Percentiles rank a stretch among this genome's conserved stretches.
Evolutionary conservation across 2,329 filamentous ascomycete genomes (phyloP).

Genomic region (Pyricularia pennisetigena): DNA sequence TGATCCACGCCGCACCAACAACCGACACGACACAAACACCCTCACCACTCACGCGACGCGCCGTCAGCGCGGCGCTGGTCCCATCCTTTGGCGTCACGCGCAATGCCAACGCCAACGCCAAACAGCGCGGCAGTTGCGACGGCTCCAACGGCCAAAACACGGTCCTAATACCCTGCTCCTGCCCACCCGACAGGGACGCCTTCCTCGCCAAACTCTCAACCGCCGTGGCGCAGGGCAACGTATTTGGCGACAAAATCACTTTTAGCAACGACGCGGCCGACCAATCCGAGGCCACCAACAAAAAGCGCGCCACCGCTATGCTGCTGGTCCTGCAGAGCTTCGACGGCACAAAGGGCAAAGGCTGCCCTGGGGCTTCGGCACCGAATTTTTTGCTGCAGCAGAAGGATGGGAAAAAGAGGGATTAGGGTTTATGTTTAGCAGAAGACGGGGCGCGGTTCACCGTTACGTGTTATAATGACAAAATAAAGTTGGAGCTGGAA

Average conservation of each 20-base stretch:
- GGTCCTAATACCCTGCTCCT: slow-evolving; percentile 11
- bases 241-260: slow-evolving; percentile 7
- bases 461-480: background rate
- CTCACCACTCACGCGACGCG: background rate
- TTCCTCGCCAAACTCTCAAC: slow-evolving; percentile 9
- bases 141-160: slow-evolving; percentile 2
- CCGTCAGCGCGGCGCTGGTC: background rate
- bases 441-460: no score
- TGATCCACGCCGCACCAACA: background rate
- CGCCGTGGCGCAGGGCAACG: slow-evolving; percentile 8
- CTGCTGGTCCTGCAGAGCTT: slow-evolving; percentile 11
- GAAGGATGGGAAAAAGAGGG: slow-evolving; percentile 1
- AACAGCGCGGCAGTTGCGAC: slow-evolving; percentile 8
- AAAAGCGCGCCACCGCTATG: slow-evolving; percentile 8
- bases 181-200: slow-evolving; percentile 9
- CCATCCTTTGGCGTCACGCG: slow-evolving; percentile 4
- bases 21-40: background rate
- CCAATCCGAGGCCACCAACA: slow-evolving; percentile 8
- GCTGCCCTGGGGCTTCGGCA: slow-evolving; percentile 10
- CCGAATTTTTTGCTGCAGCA: slow-evolving; percentile 11
- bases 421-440: background rate
- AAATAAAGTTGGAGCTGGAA: no score
- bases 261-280: slow-evolving; percentile 10
- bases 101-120: background rate
- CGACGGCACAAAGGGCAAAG: slow-evolving; percentile 8